Conservation (phyloP, 1,284 basidiomycete genomes). For the Tilletia walkeri region DNA sequence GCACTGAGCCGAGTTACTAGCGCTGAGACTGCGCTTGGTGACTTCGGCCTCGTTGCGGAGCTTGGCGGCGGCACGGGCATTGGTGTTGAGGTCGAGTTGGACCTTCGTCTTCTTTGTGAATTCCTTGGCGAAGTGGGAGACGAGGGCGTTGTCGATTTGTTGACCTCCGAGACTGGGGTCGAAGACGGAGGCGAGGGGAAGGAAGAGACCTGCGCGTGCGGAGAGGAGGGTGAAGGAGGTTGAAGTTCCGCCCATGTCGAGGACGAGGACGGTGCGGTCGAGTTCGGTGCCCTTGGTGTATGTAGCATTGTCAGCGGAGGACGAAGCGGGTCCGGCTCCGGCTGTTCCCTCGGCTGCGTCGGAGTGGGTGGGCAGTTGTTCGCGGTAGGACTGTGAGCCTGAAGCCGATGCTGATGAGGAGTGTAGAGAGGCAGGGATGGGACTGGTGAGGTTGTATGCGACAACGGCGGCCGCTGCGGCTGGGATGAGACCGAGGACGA, state of each 20-base stretch:
- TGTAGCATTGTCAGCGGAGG: conserved; percentile 41
- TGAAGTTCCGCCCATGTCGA: conserved; percentile 65
- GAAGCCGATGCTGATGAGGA: conserved; percentile 40
- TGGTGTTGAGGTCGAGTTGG: conserved; percentile 59
- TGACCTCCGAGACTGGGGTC: conserved; percentile 64
- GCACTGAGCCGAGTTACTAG: conserved; percentile 83
- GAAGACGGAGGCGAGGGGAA: conserved; percentile 60
- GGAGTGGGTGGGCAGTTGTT: conserved; percentile 46
- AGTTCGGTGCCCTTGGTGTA: conserved; percentile 58
- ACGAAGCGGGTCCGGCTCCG: background rate
- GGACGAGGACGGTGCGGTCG: conserved; percentile 63
- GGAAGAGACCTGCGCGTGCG: conserved; percentile 62
- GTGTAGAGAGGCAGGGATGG: conserved; percentile 63
- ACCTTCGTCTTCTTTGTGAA: conserved; percentile 96
- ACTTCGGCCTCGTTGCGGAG: conserved; percentile 88
- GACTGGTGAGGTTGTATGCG: conserved; percentile 59
- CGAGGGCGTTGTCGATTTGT: conserved; percentile 75
- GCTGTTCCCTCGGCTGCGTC: conserved; percentile 43
- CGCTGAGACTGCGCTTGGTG: conserved; percentile 88
- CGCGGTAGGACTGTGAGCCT: conserved; percentile 18
- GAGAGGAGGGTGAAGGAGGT: conserved; percentile 61
- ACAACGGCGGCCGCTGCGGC: conserved; percentile 74
- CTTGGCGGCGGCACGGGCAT: conserved; percentile 84
- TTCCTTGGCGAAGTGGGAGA: conserved; percentile 91
- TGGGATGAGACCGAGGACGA: conserved; percentile 77